Base-by-base conservation (phyloP, 257 asterid species). In the Parsonsia alboflavescens region DNA sequence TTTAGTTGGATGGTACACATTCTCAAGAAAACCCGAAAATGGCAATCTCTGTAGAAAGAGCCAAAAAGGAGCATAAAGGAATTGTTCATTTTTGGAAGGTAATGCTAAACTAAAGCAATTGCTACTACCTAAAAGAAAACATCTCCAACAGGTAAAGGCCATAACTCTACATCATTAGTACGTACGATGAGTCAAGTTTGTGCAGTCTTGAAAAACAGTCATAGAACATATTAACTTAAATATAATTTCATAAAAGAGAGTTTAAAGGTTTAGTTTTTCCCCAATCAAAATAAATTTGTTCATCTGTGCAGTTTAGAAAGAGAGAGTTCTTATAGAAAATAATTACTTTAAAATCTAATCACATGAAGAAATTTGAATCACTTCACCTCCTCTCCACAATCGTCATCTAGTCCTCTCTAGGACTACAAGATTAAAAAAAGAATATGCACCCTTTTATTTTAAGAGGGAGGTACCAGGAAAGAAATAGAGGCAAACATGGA, bases 371-470 rank as follows among this genome's bases (percentile, higher is more conserved):
- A 83, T 58, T 53, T 49, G 76, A 68, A 71, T 79, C 70, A 68
- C 83, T 83, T 79, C 85, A 85, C 88, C 91, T 85, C 84, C 78
- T 73, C 82, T 79, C 76, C 73, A 76, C 28, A 89, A 81, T 86
- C 89, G 76, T 84, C 90, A 86, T 82, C 86, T 88, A 87, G 90
- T 85, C 94, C 86, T 50, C 79, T 85, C 80, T 84, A 72, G 84
- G 78, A 93, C 92, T 87, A 87, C 88, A 88, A 84, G 86, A 88
- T 50, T 74, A 77, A 85, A 49, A 71, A 21, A 85, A 81, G 77
- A 77, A 82, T 73, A 82, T 76, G 41, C 74, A 63, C 77, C 65
- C 79, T 76, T 85, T 84, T 83, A 84, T 76, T 84, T 83, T 66
- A 79, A 76, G 76, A 79, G 78, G 42, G 61, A 82, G 53, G 75